A percentile compares a stretch with the other conserved stretches of the same genome.
These are phyloP conservation scores for Penicillium capsulatum DNA, from an alignment of 2,329 filamentous ascomycete species.

Conservation along the genomic window DNA sequence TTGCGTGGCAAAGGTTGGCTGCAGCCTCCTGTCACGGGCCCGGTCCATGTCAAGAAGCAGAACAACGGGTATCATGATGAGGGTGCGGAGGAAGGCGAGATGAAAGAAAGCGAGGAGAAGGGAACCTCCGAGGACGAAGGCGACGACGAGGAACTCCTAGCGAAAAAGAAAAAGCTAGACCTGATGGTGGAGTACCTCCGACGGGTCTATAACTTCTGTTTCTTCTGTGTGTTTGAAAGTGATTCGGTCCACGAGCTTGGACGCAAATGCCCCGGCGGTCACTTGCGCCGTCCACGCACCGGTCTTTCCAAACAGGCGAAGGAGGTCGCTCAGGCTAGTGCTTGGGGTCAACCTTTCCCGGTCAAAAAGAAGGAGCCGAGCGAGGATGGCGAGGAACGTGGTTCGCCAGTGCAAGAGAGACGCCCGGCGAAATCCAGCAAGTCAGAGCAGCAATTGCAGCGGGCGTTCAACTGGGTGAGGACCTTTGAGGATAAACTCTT, in stretches of 20 bases:
- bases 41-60: constrained; percentile 52
- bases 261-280: constrained; percentile 94
- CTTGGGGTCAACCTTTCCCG: constrained; percentile 76
- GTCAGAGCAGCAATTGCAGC: constrained; percentile 84
- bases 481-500: constrained; percentile 96
- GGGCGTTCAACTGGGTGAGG: constrained; percentile 97
- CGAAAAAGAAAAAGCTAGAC: constrained; percentile 96
- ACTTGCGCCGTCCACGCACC: constrained; percentile 83
- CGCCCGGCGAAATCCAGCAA: constrained; percentile 70
- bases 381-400: constrained; percentile 61
- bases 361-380: constrained; percentile 67
- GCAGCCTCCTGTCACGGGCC: constrained; percentile 55
- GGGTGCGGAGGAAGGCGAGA: constrained; percentile 52
- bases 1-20: constrained; percentile 71
- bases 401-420: constrained; percentile 65
- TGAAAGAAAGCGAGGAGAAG: constrained; percentile 77
- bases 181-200: constrained; percentile 94
- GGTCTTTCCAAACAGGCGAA: constrained; percentile 80
- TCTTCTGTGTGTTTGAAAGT: constrained; percentile 98
- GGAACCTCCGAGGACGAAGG: constrained; percentile 66
- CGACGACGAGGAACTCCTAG: constrained; percentile 82
- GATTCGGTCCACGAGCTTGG: constrained; percentile 95
- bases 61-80: constrained; percentile 46
- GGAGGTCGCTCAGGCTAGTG: constrained; percentile 79
- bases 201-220: constrained; percentile 97